Percentiles rank a stretch among this genome's conserved stretches.
phyloP scores from a whole-genome alignment of 2,329 filamentous ascomycete genomes.

The Microdochium nivale region DNA sequence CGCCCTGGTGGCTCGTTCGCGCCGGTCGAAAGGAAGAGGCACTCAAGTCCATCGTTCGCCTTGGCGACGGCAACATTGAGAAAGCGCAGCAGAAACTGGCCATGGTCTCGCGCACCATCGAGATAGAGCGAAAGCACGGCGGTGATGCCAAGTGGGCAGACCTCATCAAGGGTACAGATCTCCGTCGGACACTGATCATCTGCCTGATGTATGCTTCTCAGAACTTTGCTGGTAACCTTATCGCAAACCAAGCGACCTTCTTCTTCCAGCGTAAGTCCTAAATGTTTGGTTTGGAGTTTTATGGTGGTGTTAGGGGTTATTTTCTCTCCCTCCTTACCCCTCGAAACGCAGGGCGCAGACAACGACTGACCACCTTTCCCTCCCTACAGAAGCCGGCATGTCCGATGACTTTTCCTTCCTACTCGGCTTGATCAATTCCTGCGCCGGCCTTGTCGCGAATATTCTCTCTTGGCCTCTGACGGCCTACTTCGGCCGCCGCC shows the following conservation, averaged over 20 bases:
- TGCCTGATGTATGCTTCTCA: slow-evolving; percentile 50
- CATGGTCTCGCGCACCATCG: slow-evolving; percentile 48
- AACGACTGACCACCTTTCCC: slow-evolving; percentile 10
- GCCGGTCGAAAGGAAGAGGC: slow-evolving; percentile 34
- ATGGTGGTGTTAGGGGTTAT: no score
- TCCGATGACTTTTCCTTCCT: slow-evolving; percentile 10
- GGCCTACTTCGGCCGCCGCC: slow-evolving; percentile 27
- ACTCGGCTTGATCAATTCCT: slow-evolving; percentile 17
- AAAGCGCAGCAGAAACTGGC: slow-evolving; percentile 36
- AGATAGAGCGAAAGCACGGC: slow-evolving; percentile 36
- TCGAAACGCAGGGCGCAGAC: no score
- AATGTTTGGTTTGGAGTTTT: no score
- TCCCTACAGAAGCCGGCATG: slow-evolving; percentile 13
- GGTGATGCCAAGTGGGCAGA: slow-evolving; percentile 38
- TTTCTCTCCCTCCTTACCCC: no score
- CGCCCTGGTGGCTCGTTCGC: slow-evolving; percentile 46
- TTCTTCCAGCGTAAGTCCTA: slow-evolving; percentile 40
- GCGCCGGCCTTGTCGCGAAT: slow-evolving; percentile 24
- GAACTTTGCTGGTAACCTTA: slow-evolving; percentile 52
- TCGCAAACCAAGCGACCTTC: slow-evolving; percentile 53
- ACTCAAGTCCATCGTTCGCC: slow-evolving; percentile 33
- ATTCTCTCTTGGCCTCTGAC: slow-evolving; percentile 23
- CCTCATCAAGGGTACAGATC: slow-evolving; percentile 44
- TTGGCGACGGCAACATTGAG: slow-evolving; percentile 29
- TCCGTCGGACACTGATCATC: slow-evolving; percentile 44